A percentile compares a stretch with the other conserved stretches of the same genome.
These are phyloP conservation scores for Rhynchosporium agropyri DNA, from an alignment of 2,329 filamentous ascomycete genomes.

Conservation along the genomic window DNA sequence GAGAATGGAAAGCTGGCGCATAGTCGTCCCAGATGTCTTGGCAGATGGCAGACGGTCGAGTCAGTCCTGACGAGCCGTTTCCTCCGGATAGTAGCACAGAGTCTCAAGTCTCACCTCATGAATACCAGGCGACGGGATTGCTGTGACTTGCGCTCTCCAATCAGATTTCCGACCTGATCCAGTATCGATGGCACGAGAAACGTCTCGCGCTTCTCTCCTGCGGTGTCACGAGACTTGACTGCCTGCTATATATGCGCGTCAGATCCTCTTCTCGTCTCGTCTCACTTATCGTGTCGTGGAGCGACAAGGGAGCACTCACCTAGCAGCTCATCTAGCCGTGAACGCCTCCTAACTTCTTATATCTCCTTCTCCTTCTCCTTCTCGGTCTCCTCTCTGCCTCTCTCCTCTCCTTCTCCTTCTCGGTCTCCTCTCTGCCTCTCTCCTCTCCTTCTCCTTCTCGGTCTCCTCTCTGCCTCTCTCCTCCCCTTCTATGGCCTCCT, in stretches of 20 bases:
- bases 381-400: no score
- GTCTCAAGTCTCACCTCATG: no score
- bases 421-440: neutral
- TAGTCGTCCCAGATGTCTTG: neutral
- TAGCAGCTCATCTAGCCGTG: neutral
- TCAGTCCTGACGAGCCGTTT: no score
- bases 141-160: neutral
- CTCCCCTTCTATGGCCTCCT: neutral
- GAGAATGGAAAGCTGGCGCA: neutral
- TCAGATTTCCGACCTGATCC: neutral
- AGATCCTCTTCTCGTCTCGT: slow-evolving; percentile 8
- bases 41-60: neutral
- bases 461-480: neutral
- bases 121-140: neutral
- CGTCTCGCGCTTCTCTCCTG: neutral
- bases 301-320: neutral
- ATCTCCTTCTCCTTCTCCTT: neutral
- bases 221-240: slow-evolving; percentile 23
- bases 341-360: neutral
- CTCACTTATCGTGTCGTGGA: neutral
- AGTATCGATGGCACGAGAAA: neutral
- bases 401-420: neutral
- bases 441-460: neutral
- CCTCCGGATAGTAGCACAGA: no score
- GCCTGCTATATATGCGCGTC: slow-evolving; percentile 1